Evolutionary conservation across 306 rosid species (phyloP).

Genomic region (Vicia villosa): DNA sequence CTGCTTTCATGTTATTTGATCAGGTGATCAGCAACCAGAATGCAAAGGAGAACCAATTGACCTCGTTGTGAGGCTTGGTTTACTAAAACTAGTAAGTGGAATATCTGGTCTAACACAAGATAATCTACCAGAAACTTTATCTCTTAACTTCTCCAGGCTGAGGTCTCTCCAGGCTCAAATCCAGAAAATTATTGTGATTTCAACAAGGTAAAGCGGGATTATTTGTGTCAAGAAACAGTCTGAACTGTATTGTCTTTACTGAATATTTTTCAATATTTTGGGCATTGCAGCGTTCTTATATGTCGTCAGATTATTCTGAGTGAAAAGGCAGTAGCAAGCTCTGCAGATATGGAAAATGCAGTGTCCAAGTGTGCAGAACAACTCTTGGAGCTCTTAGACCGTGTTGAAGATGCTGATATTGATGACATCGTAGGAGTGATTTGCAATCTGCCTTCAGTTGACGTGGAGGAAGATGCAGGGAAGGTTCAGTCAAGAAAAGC

Average conservation of each 20-base stretch:
- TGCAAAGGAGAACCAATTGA: slow-evolving; percentile 83
- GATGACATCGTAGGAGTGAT: slow-evolving; percentile 73
- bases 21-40: slow-evolving; percentile 68
- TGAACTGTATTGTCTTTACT: background rate
- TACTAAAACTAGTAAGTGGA: slow-evolving; percentile 67
- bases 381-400: slow-evolving; percentile 57
- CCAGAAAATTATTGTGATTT: slow-evolving; percentile 79
- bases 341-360: slow-evolving; percentile 56
- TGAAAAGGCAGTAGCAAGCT: slow-evolving; percentile 51
- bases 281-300: slow-evolving; percentile 75
- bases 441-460: slow-evolving; percentile 42
- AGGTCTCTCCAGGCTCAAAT: slow-evolving; percentile 86
- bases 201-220: slow-evolving; percentile 60
- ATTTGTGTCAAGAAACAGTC: slow-evolving; percentile 6
- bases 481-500: slow-evolving; percentile 55
- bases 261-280: background rate
- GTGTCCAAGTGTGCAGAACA: slow-evolving; percentile 50
- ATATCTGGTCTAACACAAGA: slow-evolving; percentile 69
- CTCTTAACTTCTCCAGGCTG: slow-evolving; percentile 69
- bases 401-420: slow-evolving; percentile 60
- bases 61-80: slow-evolving; percentile 74
- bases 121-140: slow-evolving; percentile 72
- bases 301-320: slow-evolving; percentile 78
- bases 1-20: slow-evolving; percentile 14
- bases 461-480: slow-evolving; percentile 48